phyloP scores from a whole-genome alignment of 2,329 filamentous ascomycete species.

The Paraphoma chrysanthemicola region DNA sequence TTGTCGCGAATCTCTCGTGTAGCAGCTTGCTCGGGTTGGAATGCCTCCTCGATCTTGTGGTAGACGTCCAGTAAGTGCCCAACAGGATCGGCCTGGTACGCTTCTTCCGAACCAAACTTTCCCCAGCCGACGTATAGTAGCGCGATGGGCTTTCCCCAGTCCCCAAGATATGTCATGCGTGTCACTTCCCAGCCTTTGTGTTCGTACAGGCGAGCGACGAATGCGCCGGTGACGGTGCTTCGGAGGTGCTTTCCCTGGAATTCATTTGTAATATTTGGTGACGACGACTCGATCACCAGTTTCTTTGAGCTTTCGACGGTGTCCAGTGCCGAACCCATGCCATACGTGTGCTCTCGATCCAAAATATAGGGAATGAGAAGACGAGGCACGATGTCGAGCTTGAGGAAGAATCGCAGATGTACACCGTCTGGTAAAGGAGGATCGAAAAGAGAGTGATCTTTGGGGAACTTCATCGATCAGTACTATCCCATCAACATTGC shows the following conservation, averaged over 20 bases:
- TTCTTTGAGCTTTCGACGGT: constrained; percentile 57
- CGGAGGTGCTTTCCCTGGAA: constrained; percentile 71
- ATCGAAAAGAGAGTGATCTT: constrained; percentile 69
- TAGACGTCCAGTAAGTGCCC: constrained; percentile 76
- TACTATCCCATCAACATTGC: no score
- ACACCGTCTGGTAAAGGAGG: constrained; percentile 66
- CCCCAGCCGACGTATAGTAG: constrained; percentile 71
- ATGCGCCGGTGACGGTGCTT: constrained; percentile 71
- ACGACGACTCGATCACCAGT: constrained; percentile 74
- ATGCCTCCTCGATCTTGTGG: constrained; percentile 67
- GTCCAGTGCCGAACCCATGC: no score
- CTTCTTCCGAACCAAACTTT: constrained; percentile 70
- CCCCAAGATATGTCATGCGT: constrained; percentile 71
- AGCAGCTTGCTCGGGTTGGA: constrained; percentile 66
- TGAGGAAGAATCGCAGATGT: constrained; percentile 74
- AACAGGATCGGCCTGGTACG: constrained; percentile 69
- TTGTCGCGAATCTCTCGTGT: constrained; percentile 60
- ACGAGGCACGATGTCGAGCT: constrained; percentile 62
- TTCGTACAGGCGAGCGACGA: constrained; percentile 66
- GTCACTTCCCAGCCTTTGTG: constrained; percentile 67
- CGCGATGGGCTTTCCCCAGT: constrained; percentile 71
- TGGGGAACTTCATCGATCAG: no score
- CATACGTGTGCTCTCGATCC: constrained; percentile 57
- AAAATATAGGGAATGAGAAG: constrained; percentile 70
- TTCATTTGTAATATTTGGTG: constrained; percentile 76